Evolutionary conservation across 768 basidiomycete genomes (phyloP).

Genomic region (Lyophyllum shimeji): DNA sequence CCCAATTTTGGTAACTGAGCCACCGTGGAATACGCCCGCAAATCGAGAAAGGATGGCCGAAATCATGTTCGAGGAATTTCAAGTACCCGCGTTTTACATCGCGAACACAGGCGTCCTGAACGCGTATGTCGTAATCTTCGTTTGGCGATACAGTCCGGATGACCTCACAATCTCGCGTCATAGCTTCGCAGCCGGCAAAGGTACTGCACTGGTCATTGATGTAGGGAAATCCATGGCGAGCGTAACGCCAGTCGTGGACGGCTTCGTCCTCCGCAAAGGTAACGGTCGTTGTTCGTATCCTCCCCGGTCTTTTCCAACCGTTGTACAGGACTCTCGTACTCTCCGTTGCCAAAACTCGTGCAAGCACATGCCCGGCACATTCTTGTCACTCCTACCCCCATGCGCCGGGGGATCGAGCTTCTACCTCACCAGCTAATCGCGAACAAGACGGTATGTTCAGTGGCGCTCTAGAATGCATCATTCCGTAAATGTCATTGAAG

Average conservation of each 20-base stretch:
- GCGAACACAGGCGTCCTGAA: conserved; percentile 93
- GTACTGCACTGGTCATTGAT: conserved; percentile 95
- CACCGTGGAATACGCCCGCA: conserved; percentile 93
- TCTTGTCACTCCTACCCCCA: conserved; percentile 47
- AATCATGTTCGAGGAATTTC: conserved; percentile 96
- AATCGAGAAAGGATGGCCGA: conserved; percentile 95
- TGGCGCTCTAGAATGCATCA: not conserved
- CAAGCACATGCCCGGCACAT: conserved; percentile 75
- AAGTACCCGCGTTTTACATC: conserved; percentile 94
- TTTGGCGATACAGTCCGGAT: not conserved
- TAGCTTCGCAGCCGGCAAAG: conserved; percentile 95
- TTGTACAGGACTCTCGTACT: conserved; percentile 69
- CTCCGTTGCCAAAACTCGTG: conserved; percentile 76
- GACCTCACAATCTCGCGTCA: conserved; percentile 3
- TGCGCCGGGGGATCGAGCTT: conserved; percentile 64
- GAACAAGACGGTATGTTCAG: conserved; percentile 61
- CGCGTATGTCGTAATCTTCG: conserved; percentile 55
- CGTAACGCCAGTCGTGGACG: conserved; percentile 94
- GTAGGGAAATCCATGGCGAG: conserved; percentile 88
- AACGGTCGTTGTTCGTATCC: not conserved
- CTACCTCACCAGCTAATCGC: conserved; percentile 87
- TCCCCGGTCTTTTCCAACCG: not conserved
- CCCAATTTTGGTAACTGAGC: conserved; percentile 91
- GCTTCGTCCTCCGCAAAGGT: conserved; percentile 97
- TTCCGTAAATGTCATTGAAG: conserved; percentile 32